phyloP scores from a whole-genome alignment of 129 eudicot species.

The Saposhnikovia divaricata region DNA sequence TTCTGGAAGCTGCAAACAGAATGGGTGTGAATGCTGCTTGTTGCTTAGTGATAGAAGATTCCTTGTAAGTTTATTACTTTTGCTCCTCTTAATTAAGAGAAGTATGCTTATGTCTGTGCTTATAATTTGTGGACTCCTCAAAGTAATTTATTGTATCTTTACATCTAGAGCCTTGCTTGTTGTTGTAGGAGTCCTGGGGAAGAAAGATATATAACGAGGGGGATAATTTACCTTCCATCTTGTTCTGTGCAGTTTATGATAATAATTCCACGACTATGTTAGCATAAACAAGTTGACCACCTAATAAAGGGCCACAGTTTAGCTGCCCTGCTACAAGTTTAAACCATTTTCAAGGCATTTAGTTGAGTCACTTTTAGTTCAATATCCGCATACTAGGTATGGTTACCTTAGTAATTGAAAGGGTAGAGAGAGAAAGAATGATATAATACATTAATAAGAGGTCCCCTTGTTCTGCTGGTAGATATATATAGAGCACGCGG shows the following conservation, averaged over 20 bases:
- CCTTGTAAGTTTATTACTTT: slow-evolving; percentile 47
- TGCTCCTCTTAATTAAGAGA: not conserved
- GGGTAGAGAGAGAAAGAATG: not conserved
- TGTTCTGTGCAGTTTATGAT: not conserved
- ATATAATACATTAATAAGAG: not conserved
- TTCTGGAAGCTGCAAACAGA: slow-evolving; percentile 76
- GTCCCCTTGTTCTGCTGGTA: not conserved
- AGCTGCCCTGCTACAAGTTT: not conserved
- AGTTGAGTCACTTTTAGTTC: not conserved
- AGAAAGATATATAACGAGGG: not conserved
- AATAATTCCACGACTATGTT: not conserved
- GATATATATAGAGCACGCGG: not conserved
- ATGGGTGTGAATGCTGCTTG: slow-evolving; percentile 58
- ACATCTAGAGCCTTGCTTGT: not conserved
- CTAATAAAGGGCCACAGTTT: not conserved
- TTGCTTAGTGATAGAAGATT: slow-evolving; percentile 89
- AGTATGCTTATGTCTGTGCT: not conserved
- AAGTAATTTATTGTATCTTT: not conserved
- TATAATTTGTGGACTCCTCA: not conserved
- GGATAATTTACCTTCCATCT: not conserved
- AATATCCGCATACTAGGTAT: not conserved
- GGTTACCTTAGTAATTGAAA: not conserved
- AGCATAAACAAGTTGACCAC: not conserved
- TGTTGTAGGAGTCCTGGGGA: not conserved
- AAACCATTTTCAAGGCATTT: not conserved